Base-by-base conservation (phyloP, 2,329 filamentous ascomycete species). In the Immersiporthe knoxdaviesiana region DNA sequence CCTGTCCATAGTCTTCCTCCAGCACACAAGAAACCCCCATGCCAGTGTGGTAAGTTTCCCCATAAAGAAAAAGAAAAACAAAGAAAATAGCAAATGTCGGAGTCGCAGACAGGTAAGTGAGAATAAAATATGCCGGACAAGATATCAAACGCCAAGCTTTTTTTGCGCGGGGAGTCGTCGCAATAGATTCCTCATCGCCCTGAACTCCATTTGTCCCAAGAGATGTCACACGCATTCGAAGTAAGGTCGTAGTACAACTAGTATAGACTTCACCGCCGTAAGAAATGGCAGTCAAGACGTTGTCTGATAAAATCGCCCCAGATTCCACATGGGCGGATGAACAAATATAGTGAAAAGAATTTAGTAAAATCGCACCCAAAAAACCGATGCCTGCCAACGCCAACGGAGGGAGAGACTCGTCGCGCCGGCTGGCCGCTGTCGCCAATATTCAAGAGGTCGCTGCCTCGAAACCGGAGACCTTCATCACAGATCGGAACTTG, bases 111-210 rank as follows among this genome's bases (percentile, higher is more conserved):
- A 56, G 52, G 27, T 54, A 54, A 30, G 3, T 56, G 27, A 56
- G 5, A 18, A 18, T 56, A 27, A 56, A 56, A 30, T 12, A 59
- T 37, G 56, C 56, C 56, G 7, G 32, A 37, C 32, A n/a, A 37
- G 18, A 35, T n/a, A 59, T 37, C 56, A n/a, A 59, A 59, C 56
- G 56, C 56, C 56, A 59, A 59, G 32, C 56, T 37, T 59, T 59
- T 59, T 59, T 37, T 21, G 30, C 24, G 27, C 30, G 56, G 37
- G 32, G 21, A 35, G 18, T 21, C 8, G 18, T 59, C 56, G 56
- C 56, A 21, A 21, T n/a, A 59, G 32, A 35, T 59, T 2, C 56
- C 30, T 18, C 56, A 21, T 59, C 32, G 30, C 56, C 56, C 52
- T 30, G 32, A 59, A 59, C 56, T 59, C 56, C 56, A 59, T 35